A percentile compares a stretch with the other conserved stretches of the same genome.
Conservation (phyloP, 2,329 filamentous ascomycete species). For the Zasmidium citrigriseum region DNA sequence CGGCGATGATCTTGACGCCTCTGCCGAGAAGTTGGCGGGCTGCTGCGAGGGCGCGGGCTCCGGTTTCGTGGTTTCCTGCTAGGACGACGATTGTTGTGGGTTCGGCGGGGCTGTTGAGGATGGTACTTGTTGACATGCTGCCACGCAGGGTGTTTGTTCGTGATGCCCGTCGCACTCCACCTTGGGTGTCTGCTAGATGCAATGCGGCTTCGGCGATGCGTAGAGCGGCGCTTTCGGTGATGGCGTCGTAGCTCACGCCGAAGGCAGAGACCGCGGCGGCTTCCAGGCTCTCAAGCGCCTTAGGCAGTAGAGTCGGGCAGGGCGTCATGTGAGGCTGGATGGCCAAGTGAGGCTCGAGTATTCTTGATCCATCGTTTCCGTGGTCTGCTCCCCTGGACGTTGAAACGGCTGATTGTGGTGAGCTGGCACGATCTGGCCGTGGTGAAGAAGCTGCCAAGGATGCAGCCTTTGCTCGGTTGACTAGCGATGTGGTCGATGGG, state of each 20-base stretch:
- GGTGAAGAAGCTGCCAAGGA: constrained; percentile 31
- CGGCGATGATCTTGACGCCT: constrained; percentile 76
- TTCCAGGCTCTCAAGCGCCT: constrained; percentile 91
- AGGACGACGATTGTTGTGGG: constrained; percentile 69
- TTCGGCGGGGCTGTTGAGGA: constrained; percentile 45
- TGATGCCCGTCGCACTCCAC: constrained; percentile 27
- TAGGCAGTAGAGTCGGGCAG: constrained; percentile 63
- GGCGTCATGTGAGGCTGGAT: constrained; percentile 56
- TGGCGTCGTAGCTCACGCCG: constrained; percentile 83
- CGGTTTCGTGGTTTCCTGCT: constrained; percentile 93
- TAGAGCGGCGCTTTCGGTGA: constrained; percentile 87
- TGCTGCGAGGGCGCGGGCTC: constrained; percentile 79
- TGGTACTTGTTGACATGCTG: constrained; percentile 59
- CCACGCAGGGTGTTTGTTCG: constrained; percentile 55
- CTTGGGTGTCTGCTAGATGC: constrained; percentile 26
- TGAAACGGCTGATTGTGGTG: constrained; percentile 32
- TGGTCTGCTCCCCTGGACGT: constrained; percentile 25
- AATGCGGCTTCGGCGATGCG: constrained; percentile 85
- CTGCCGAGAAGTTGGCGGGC: constrained; percentile 85
- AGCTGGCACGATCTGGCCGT: constrained; percentile 30
- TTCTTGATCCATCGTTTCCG: neutral
- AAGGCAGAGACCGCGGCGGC: constrained; percentile 86
- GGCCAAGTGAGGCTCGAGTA: constrained; percentile 46
- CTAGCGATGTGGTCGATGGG: constrained; percentile 27
- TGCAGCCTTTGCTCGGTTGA: constrained; percentile 18